Percentiles rank a stretch among this genome's conserved stretches.
Conservation (phyloP, 768 basidiomycete species). For the Leccinellum luteum region DNA sequence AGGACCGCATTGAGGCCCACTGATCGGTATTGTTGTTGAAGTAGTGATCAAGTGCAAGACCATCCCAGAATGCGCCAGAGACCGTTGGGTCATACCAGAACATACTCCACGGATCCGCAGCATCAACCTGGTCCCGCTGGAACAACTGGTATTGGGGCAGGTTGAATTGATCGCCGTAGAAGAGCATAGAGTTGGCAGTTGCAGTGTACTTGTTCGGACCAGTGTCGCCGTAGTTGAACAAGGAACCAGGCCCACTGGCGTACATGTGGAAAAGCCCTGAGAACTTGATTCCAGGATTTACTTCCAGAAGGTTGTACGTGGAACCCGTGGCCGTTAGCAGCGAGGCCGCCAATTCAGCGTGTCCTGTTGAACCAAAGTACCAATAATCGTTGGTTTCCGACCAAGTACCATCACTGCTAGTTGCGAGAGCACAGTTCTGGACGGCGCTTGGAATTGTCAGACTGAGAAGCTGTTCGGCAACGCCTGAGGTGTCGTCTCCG, state of each 20-base stretch:
- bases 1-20: slow-evolving; percentile 90
- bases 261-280: slow-evolving; percentile 93
- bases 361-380: slow-evolving; percentile 91
- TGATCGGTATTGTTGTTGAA: slow-evolving; percentile 71
- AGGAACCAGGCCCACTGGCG: slow-evolving; percentile 75
- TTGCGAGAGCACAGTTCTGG: slow-evolving; percentile 66
- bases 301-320: slow-evolving; percentile 65
- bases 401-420: slow-evolving; percentile 82
- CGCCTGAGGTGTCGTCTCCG: slow-evolving; percentile 75
- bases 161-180: slow-evolving; percentile 69
- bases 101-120: slow-evolving; percentile 83
- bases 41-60: slow-evolving; percentile 74
- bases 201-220: slow-evolving; percentile 92
- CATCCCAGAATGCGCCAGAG: slow-evolving; percentile 90
- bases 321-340: slow-evolving; percentile 86
- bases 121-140: slow-evolving; percentile 88
- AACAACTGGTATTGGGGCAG: slow-evolving; percentile 76
- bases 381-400: slow-evolving; percentile 92
- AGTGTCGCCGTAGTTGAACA: slow-evolving; percentile 65
- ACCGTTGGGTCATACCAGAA: slow-evolving; percentile 91
- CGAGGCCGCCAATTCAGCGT: slow-evolving; percentile 84
- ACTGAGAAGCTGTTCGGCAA: slow-evolving; percentile 62
- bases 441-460: slow-evolving; percentile 73
- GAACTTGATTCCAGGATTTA: slow-evolving; percentile 66
- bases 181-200: slow-evolving; percentile 85